Conservation (phyloP, 768 basidiomycete species). For the Hericium erinaceus region DNA sequence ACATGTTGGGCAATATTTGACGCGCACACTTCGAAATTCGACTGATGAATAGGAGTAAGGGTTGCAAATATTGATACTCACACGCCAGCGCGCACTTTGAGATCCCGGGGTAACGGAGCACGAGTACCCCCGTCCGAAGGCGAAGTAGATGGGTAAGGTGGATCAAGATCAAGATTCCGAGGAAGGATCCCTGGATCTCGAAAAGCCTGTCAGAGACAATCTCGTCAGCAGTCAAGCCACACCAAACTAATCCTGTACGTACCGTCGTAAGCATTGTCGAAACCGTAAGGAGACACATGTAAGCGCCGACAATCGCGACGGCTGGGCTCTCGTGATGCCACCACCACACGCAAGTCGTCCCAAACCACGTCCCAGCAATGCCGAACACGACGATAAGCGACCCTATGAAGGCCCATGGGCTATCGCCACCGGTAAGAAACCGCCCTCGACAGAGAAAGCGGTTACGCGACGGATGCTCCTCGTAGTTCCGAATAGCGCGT, state of each 20-base stretch:
- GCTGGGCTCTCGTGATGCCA: constrained; percentile 74
- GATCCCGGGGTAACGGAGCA: constrained; percentile 69
- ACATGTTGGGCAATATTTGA: constrained; percentile 93
- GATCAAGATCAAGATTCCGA: constrained; percentile 76
- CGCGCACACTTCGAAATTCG: constrained; percentile 53
- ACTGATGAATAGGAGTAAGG: neutral
- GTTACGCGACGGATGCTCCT: constrained; percentile 64
- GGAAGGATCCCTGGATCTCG: constrained; percentile 87
- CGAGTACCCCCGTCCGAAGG: constrained; percentile 55
- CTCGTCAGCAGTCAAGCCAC: constrained; percentile 16
- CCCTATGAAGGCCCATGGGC: constrained; percentile 70
- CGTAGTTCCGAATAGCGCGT: constrained; percentile 44
- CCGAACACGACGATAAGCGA: constrained; percentile 52
- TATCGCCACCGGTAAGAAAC: constrained; percentile 79
- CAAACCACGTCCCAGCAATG: constrained; percentile 78
- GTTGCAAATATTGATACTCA: constrained; percentile 29
- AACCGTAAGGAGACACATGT: constrained; percentile 55
- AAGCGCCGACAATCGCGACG: constrained; percentile 56
- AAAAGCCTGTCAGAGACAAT: constrained; percentile 42
- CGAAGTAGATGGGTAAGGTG: constrained; percentile 58
- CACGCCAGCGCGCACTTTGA: constrained; percentile 72
- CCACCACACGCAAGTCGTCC: constrained; percentile 83
- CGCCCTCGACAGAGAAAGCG: constrained; percentile 65
- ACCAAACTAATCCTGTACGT: constrained; percentile 19
- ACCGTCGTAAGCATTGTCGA: constrained; percentile 74